Base-by-base conservation (phyloP, 768 basidiomycete species). In the Kwoniella sp. region DNA sequence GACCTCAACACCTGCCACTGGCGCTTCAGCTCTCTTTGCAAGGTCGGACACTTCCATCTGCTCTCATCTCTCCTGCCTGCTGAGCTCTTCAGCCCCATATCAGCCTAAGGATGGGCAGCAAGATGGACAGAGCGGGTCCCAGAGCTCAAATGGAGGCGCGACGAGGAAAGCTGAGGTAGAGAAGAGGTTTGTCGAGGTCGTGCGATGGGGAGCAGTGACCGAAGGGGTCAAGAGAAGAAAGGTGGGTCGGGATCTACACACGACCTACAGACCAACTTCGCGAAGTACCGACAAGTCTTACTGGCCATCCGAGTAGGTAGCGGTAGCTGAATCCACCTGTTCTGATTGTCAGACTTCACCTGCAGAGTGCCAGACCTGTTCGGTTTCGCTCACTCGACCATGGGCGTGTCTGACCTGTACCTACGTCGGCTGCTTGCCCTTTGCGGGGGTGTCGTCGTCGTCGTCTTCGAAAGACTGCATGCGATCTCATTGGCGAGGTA, bases 391-490 rank as follows among this genome's bases (percentile, higher is more conserved):
- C 7, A 29, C 62, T 12, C 51, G 69, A 30, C 74, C 74, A 45
- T 75, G 70, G 70, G 71, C 76, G 30, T 78, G 76, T 53, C 65
- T 78, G 23, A 71, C 74, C 0, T 78, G 76, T 58, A 17, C 65
- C 9, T 74, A 65, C 53, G 53, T 74, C 47, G 76, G 76, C 11
- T 78, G 76, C 47, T 25, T 67, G n/a, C 63, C 67, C n/a, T 58
- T 71, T 26, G 51, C 59, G 26, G 58, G 54, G 7, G 30, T 67
- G 8, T 61, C 66, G 20, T 70, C 66, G 17, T 67, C 69, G 12
- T 53, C 64, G 13, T 22, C 29, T 20, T 53, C 67, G 5, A 73
- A 67, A 25, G 48, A 68, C 11, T 75, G 74, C 51, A 68, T 75
- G 69, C 41, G 62, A 17, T 23, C 15, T 13, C 75, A 77, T 47